These are phyloP conservation scores for Cercospora sp. DNA, from an alignment of 2,329 filamentous ascomycete genomes.

Conservation along the genomic window DNA sequence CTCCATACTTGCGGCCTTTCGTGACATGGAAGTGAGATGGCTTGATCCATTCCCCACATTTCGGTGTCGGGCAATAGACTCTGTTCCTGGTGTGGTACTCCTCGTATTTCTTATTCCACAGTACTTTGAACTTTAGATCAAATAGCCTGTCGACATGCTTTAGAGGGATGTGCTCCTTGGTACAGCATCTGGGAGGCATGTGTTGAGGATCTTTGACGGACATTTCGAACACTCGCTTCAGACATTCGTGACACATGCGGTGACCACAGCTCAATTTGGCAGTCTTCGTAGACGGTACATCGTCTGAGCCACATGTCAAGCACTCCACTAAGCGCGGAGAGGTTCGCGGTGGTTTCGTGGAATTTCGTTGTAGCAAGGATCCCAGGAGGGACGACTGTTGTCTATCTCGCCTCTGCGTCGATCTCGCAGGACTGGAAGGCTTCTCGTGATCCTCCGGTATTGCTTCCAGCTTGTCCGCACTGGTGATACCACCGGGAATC, in stretches of 20 bases:
- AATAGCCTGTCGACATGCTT: slow-evolving; percentile 77
- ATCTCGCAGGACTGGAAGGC: slow-evolving; percentile 28
- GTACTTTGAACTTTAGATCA: slow-evolving; percentile 69
- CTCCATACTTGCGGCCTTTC: slow-evolving; percentile 62
- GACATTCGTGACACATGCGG: slow-evolving; percentile 75
- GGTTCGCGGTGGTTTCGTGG: slow-evolving; percentile 19
- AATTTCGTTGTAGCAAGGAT: slow-evolving; percentile 32
- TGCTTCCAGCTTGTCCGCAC: slow-evolving; percentile 27
- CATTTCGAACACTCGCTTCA: slow-evolving; percentile 72
- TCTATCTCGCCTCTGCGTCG: slow-evolving; percentile 23
- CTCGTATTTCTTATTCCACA: slow-evolving; percentile 78
- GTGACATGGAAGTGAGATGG: slow-evolving; percentile 64
- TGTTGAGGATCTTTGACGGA: slow-evolving; percentile 75
- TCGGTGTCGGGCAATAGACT: slow-evolving; percentile 71
- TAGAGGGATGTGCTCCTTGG: slow-evolving; percentile 68
- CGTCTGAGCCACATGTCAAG: slow-evolving; percentile 68
- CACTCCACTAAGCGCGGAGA: slow-evolving; percentile 57
- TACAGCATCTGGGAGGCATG: slow-evolving; percentile 86
- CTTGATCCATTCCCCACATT: slow-evolving; percentile 79
- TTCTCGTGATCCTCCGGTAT: slow-evolving; percentile 31
- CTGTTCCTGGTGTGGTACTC: slow-evolving; percentile 74
- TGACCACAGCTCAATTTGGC: slow-evolving; percentile 76
- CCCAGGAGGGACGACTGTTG: slow-evolving; percentile 34
- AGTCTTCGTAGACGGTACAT: slow-evolving; percentile 63
- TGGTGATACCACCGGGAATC: slow-evolving; percentile 26